Percentiles rank a stretch among this genome's conserved stretches.
Conservation (phyloP, 768 basidiomycete species). For the Tylopilus sp. region DNA sequence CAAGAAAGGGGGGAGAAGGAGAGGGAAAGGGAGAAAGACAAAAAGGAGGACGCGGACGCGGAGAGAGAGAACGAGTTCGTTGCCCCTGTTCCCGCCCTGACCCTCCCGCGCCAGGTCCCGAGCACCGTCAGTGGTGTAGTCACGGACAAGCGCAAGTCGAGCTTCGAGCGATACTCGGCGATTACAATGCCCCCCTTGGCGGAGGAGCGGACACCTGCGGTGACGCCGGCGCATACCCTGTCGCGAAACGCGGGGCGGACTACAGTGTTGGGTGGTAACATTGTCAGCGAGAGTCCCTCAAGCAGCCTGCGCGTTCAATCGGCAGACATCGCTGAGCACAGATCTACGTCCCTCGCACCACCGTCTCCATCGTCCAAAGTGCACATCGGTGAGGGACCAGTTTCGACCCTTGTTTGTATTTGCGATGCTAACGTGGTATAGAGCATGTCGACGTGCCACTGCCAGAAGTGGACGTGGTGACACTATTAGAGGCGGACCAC, state of each 20-base stretch:
- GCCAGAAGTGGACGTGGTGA: slow-evolving; percentile 46
- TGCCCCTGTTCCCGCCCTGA: neutral
- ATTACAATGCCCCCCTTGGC: slow-evolving; percentile 60
- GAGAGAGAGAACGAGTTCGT: neutral
- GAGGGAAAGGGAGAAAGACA: neutral
- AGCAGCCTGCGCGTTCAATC: slow-evolving; percentile 9
- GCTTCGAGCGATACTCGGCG: slow-evolving; percentile 63
- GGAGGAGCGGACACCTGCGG: slow-evolving; percentile 62
- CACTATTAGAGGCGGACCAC: slow-evolving; percentile 36
- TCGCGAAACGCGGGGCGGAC: slow-evolving; percentile 29
- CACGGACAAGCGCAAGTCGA: slow-evolving; percentile 61
- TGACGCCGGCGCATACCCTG: slow-evolving; percentile 54
- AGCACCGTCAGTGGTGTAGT: slow-evolving; percentile 20
- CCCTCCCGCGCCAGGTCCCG: slow-evolving; percentile 10
- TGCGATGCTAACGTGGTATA: slow-evolving; percentile 14
- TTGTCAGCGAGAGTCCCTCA: slow-evolving; percentile 11
- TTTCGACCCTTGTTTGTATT: neutral
- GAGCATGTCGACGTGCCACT: slow-evolving; percentile 43
- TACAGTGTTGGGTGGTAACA: neutral
- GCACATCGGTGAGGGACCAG: slow-evolving; percentile 32
- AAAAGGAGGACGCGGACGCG: neutral
- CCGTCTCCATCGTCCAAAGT: slow-evolving; percentile 16
- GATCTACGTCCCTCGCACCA: neutral
- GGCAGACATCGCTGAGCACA: neutral
- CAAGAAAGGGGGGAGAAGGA: slow-evolving; percentile 1